These are phyloP conservation scores for Daldinia grandis DNA, from an alignment of 495 filamentous ascomycete species.

Conservation along the genomic window DNA sequence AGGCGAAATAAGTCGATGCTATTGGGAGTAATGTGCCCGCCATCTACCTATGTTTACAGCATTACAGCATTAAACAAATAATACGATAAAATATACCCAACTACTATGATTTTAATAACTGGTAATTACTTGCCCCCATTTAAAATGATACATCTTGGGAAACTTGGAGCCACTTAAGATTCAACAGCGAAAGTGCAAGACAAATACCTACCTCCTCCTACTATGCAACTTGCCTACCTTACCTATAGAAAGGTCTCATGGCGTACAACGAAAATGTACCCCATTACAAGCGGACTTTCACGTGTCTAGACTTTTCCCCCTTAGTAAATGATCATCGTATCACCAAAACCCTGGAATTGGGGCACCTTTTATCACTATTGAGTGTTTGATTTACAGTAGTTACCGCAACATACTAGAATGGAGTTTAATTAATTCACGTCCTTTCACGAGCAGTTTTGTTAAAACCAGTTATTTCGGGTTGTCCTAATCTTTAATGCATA, in stretches of 20 bases:
- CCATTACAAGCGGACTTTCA: conserved; percentile 12
- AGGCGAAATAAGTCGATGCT: conserved; percentile 12
- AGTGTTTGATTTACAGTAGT: neutral
- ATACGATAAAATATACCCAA: neutral
- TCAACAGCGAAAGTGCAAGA: neutral
- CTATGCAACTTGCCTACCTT: neutral
- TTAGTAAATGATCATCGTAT: neutral
- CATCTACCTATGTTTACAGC: conserved; percentile 15
- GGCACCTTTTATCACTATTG: conserved; percentile 12
- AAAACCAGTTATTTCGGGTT: neutral
- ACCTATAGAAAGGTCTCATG: neutral
- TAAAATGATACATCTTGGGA: neutral
- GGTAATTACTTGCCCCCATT: neutral
- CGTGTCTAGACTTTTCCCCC: conserved; percentile 24
- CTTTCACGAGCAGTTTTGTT: neutral
- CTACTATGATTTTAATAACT: neutral
- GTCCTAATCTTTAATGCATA: neutral
- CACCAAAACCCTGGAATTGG: conserved; percentile 5
- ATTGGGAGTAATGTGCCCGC: conserved; percentile 7
- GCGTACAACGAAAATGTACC: neutral
- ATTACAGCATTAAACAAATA: conserved; percentile 18
- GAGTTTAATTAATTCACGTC: neutral
- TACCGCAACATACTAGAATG: neutral
- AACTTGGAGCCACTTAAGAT: neutral
- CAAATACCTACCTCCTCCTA: neutral